Conservation (phyloP, 177 flowering plant species). For the Vitis hybrid region DNA sequence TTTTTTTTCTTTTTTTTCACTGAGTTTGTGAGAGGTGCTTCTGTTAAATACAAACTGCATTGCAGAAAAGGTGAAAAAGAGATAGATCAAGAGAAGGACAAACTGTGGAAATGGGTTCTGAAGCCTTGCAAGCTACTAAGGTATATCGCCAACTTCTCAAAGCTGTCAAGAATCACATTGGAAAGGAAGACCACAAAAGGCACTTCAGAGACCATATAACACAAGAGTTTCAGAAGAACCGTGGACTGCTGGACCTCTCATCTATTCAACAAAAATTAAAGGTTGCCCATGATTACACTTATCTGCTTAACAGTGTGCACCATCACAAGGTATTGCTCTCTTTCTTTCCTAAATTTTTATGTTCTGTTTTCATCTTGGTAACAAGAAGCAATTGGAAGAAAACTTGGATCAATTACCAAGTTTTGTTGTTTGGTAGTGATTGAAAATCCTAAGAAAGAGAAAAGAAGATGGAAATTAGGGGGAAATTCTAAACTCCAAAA, state of each 20-base stretch:
- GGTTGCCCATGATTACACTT: conserved; percentile 73
- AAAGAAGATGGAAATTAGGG: too few relatives aligned
- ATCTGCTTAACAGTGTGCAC: conserved; percentile 77
- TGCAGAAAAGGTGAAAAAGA: too few relatives aligned
- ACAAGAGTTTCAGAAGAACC: conserved; percentile 60
- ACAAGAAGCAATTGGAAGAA: too few relatives aligned
- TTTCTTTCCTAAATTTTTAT: neutral
- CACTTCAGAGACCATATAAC: conserved; percentile 69
- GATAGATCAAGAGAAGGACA: neutral
- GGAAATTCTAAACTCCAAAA: too few relatives aligned
- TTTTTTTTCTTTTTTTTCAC: too few relatives aligned
- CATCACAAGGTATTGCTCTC: conserved; percentile 69
- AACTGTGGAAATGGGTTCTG: conserved; percentile 34
- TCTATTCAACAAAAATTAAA: conserved; percentile 49
- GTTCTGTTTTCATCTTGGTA: neutral
- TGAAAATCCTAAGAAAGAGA: too few relatives aligned
- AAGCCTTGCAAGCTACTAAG: conserved; percentile 48
- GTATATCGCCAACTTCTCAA: conserved; percentile 70
- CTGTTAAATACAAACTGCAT: too few relatives aligned
- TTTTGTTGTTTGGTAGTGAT: too few relatives aligned
- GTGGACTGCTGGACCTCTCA: conserved; percentile 23
- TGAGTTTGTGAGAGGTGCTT: too few relatives aligned
- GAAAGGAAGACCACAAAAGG: conserved; percentile 58
- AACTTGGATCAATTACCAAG: too few relatives aligned
- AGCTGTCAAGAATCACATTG: conserved; percentile 75